Conservation (phyloP, 129 eudicot genomes). For the Flaveria robusta region DNA sequence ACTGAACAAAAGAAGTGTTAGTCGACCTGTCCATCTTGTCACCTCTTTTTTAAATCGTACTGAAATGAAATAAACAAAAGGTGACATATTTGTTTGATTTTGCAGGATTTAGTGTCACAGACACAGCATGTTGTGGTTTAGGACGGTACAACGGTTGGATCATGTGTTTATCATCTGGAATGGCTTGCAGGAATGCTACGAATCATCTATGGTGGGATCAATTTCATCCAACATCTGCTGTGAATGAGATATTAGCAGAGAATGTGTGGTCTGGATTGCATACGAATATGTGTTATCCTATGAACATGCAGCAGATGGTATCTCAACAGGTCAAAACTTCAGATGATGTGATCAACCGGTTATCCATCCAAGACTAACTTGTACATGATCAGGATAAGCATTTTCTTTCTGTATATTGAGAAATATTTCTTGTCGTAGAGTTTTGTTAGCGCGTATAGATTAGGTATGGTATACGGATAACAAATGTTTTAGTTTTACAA, state of each 20-base stretch:
- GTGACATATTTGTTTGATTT: not conserved
- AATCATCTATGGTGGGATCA: constrained; percentile 97
- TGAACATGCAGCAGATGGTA: constrained; percentile 74
- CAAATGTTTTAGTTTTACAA: constrained; percentile 11
- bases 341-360: constrained; percentile 26
- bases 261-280: constrained; percentile 92
- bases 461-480: not conserved
- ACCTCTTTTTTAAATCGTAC: not conserved
- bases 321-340: constrained; percentile 26
- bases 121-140: constrained; percentile 85
- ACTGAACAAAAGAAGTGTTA: not conserved
- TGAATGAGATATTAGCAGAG: constrained; percentile 68
- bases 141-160: constrained; percentile 82
- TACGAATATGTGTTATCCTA: constrained; percentile 77
- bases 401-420: constrained; percentile 14
- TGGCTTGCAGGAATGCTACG: constrained; percentile 84
- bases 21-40: not conserved
- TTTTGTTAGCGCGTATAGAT: not conserved
- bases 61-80: not conserved
- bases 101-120: constrained; percentile 68
- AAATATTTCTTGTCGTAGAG: not conserved
- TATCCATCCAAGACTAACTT: constrained; percentile 12
- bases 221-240: constrained; percentile 90
- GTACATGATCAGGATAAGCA: constrained; percentile 3
- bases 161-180: constrained; percentile 73